Base-by-base conservation (phyloP, 2,329 filamentous ascomycete species). In the Penicillium sp. region DNA sequence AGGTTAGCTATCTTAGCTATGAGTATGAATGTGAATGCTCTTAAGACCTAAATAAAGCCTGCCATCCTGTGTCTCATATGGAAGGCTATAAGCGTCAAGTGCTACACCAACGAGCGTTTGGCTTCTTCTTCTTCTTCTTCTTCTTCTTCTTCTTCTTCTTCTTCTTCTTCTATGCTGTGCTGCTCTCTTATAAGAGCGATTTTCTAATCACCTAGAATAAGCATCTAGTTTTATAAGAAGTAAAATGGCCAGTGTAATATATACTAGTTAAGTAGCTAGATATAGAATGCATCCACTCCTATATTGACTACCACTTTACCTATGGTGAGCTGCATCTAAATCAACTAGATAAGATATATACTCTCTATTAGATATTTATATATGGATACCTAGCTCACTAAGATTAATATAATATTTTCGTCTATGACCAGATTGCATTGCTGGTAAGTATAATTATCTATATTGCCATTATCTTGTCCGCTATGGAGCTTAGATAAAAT, bases 251-350 rank as follows among this genome's bases (percentile, higher is more conserved):
- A 3, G 2, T 49, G 0, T 74, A 71, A 71, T 54, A 14, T 5
- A 24, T 0, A 0, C 64, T 74, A 14, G 58, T 62, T 0, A 43
- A 47, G 1, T 30, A 63, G 8, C 18, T 66, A 7, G 40, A 53
- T 4, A 28, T 35, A 0, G 26, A 40, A 2, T 45, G 60, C 7
- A 49, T 60, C 3, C 51, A 53, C n/a, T 45, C 52, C 5, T 55
- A 63, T 2, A 62, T 77, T 33, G 64, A 78, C 56, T 57, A 45
- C 40, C 74, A 74, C 1, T 80, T 75, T 58, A 51, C 63, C 47
- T 74, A 73, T 52, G 76, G 74, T 18, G 76, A 80, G 65, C 40
- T 80, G 16, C 70, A 74, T 2, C 60, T 73, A 1, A 56, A 51
- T 3, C 60, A 70, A 16, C 51, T 75, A 6, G 73, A 74, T 38